Percentiles rank a stretch among this genome's conserved stretches.
Evolutionary conservation across 352 stramenopile genomes (phyloP).

Genomic region (Phytophthora gonapodyides): DNA sequence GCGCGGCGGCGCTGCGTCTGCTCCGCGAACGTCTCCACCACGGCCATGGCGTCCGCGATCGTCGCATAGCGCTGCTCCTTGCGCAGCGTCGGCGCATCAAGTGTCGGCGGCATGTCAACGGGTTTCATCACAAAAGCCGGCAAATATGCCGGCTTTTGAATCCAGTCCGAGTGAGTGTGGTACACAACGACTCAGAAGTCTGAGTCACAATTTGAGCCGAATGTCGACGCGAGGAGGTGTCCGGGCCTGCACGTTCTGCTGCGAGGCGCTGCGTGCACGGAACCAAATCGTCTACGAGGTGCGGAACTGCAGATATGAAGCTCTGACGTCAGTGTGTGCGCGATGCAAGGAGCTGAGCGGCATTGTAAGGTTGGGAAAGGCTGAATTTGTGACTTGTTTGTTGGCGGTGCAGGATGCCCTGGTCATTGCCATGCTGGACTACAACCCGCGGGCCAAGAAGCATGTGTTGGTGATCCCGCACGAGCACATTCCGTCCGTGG

Average conservation of each 20-base stretch:
- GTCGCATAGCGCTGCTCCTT: conserved; percentile 71
- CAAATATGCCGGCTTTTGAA: conserved; percentile 3
- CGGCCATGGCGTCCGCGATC: conserved; percentile 64
- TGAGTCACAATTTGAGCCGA: conserved; percentile 1
- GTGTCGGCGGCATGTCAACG: conserved; percentile 36
- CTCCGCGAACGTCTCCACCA: conserved; percentile 62
- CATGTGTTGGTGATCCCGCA: conserved; percentile 71
- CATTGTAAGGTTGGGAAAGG: background rate
- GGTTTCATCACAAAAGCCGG: conserved; percentile 38
- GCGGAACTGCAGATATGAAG: background rate
- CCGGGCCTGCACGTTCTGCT: conserved; percentile 61
- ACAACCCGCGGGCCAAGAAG: conserved; percentile 52
- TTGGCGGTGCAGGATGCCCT: conserved; percentile 50
- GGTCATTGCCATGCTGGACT: conserved; percentile 67
- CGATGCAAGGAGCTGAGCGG: no score
- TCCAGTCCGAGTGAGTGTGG: conserved; percentile 7
- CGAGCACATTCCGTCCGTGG: conserved; percentile 60
- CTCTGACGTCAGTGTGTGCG: no score
- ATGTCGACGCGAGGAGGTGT: conserved; percentile 31
- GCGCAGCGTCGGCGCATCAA: conserved; percentile 31
- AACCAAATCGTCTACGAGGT: conserved; percentile 72
- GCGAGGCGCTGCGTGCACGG: conserved; percentile 44
- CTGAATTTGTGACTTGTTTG: conserved; percentile 2
- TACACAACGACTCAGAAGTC: background rate
- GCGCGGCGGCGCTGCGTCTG: conserved; percentile 59